Percentiles rank a stretch among this genome's conserved stretches.
Conservation (phyloP, 345 rosid species). For the Rhodamnia argentea region DNA sequence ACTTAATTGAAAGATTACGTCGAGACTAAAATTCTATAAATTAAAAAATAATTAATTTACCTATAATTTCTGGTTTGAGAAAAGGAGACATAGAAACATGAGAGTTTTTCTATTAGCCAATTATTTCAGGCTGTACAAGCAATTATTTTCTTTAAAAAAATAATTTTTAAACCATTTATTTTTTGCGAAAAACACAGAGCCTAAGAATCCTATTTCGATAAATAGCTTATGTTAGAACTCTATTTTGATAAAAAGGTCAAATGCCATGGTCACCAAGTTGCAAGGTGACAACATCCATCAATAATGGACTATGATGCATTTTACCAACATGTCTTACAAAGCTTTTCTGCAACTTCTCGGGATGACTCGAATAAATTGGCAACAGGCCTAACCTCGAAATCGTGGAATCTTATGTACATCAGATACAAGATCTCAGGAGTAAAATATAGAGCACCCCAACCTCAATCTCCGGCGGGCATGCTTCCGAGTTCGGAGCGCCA, state of each 20-base stretch:
- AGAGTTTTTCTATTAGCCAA: not conserved
- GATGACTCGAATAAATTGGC: not conserved
- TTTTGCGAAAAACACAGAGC: accelerated
- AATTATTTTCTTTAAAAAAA: too few species aligned
- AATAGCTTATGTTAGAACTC: not conserved
- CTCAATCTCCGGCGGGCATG: not conserved
- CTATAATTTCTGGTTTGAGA: not conserved
- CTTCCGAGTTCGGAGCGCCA: not conserved
- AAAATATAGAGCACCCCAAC: not conserved
- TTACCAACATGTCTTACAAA: not conserved
- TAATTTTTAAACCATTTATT: too few species aligned
- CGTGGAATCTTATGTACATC: not conserved
- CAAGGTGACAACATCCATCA: not conserved
- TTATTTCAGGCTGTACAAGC: too few species aligned
- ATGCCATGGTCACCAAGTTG: not conserved
- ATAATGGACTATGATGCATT: not conserved
- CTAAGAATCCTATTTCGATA: not conserved
- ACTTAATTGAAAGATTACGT: not conserved
- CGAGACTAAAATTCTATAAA: not conserved
- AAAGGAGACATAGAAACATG: not conserved
- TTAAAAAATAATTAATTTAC: not conserved
- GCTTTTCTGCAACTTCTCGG: not conserved
- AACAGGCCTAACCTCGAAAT: not conserved
- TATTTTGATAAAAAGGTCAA: not conserved
- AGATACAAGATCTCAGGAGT: not conserved